phyloP scores from a whole-genome alignment of 805 yeast genomes.

The Clavispora carvajalis region DNA sequence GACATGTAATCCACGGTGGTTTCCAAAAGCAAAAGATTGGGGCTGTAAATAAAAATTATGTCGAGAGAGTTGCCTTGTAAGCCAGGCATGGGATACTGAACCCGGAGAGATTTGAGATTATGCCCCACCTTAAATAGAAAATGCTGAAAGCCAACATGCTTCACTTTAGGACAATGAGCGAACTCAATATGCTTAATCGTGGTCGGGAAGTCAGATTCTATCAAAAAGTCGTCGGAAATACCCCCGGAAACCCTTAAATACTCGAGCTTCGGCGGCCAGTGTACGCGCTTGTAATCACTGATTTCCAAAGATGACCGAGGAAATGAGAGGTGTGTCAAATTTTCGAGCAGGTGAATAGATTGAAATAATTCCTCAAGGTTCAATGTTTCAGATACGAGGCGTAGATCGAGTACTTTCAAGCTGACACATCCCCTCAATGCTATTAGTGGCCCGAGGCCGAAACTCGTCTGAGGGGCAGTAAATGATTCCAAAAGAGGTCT shows the following conservation, averaged over 20 bases:
- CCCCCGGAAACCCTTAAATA: slow-evolving; percentile 84
- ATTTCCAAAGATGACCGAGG: slow-evolving; percentile 84
- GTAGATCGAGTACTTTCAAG: slow-evolving; percentile 64
- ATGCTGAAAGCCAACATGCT: slow-evolving; percentile 57
- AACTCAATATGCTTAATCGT: slow-evolving; percentile 69
- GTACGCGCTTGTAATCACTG: slow-evolving; percentile 44
- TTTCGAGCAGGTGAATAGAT: slow-evolving; percentile 58
- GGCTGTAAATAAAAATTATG: slow-evolving; percentile 68
- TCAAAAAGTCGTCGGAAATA: slow-evolving; percentile 72
- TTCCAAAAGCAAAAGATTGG: slow-evolving; percentile 57
- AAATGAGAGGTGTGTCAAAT: slow-evolving; percentile 71
- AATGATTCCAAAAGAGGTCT: slow-evolving; percentile 59
- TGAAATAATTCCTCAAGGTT: slow-evolving; percentile 74
- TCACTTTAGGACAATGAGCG: slow-evolving; percentile 81
- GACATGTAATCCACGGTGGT: slow-evolving; percentile 78
- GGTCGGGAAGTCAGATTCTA: slow-evolving; percentile 63
- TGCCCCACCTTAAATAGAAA: slow-evolving; percentile 63
- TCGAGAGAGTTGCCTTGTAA: slow-evolving; percentile 68
- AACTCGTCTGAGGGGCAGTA: slow-evolving; percentile 91
- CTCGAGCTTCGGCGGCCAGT: slow-evolving; percentile 78
- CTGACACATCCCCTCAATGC: slow-evolving; percentile 67
- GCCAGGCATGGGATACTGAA: slow-evolving; percentile 87
- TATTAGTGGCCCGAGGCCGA: slow-evolving; percentile 86
- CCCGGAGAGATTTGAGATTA: slow-evolving; percentile 54
- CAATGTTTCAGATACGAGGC: slow-evolving; percentile 86